Conservation (phyloP, 495 filamentous ascomycete species). For the Annulohypoxylon maeteangense region DNA sequence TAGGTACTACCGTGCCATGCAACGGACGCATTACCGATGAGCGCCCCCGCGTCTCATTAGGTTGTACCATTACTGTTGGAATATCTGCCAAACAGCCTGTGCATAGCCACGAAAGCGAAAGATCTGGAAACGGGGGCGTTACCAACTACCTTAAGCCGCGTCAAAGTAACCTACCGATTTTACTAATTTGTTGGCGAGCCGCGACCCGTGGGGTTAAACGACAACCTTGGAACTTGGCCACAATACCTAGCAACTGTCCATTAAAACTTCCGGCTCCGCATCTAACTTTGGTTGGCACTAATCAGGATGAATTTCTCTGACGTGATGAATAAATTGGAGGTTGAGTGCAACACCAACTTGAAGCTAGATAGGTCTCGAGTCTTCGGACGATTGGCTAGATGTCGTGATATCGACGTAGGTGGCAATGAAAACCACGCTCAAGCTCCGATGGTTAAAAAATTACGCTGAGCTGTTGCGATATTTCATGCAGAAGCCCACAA, state of each 20-base stretch:
- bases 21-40: constrained; percentile 23
- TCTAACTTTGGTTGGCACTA: not conserved
- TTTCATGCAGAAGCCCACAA: not conserved
- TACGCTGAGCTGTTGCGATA: not conserved
- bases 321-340: constrained; percentile 17
- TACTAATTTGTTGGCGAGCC: constrained; percentile 15
- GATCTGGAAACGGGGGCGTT: constrained; percentile 22
- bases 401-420: constrained; percentile 28
- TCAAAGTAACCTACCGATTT: not conserved
- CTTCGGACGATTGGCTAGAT: constrained; percentile 1
- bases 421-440: not conserved
- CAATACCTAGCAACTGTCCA: constrained; percentile 9
- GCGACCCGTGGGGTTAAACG: constrained; percentile 21
- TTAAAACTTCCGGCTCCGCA: constrained; percentile 5
- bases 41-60: constrained; percentile 23
- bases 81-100: constrained; percentile 21
- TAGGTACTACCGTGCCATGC: constrained; percentile 14
- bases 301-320: constrained; percentile 6
- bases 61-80: not conserved
- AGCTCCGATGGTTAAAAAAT: not conserved
- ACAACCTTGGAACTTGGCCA: constrained; percentile 7
- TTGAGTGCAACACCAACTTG: constrained; percentile 6
- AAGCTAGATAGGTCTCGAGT: constrained; percentile 7
- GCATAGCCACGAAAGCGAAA: constrained; percentile 23
- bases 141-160: constrained; percentile 11